Evolutionary conservation across 371 early-diverging fungal genomes (phyloP).

Genomic region (Circinella minor): DNA sequence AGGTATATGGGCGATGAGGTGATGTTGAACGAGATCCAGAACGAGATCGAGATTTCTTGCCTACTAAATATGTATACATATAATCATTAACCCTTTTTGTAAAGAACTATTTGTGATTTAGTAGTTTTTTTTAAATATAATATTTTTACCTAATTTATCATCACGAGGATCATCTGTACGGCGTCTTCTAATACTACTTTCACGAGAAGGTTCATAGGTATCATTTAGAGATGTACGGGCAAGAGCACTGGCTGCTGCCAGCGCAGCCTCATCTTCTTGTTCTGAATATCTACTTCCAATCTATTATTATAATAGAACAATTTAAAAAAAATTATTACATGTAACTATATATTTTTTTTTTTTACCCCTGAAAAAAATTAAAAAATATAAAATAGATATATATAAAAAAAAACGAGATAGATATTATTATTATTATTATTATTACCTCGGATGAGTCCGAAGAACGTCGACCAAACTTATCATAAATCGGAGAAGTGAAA

Average conservation of each 20-base stretch:
- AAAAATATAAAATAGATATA: too few relatives aligned
- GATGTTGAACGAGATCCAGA: conserved; percentile 46
- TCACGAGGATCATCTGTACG: conserved; percentile 41
- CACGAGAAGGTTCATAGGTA: conserved; percentile 23
- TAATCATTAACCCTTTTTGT: too few relatives aligned
- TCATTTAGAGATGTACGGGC: conserved; percentile 43
- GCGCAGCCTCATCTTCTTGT: conserved; percentile 40
- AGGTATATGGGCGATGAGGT: conserved; percentile 42
- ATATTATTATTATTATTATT: too few relatives aligned
- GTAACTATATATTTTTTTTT: too few relatives aligned
- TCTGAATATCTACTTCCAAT: conserved; percentile 5
- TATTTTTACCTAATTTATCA: conserved; percentile 26
- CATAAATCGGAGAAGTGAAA: conserved; percentile 54
- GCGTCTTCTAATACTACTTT: conserved; percentile 27
- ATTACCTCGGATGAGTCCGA: conserved; percentile 22
- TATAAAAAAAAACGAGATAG: background rate
- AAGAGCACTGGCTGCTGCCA: conserved; percentile 45
- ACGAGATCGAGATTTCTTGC: conserved; percentile 31
- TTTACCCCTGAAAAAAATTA: conserved; percentile 8
- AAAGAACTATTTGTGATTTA: background rate
- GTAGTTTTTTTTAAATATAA: background rate
- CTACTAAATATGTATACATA: background rate
- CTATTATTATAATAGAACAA: background rate
- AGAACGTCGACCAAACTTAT: conserved; percentile 36
- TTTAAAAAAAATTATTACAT: background rate